Percentiles rank a stretch among this genome's conserved stretches.
Conservation (phyloP, 352 stramenopile species). For the Phytophthora chlamydospora region DNA sequence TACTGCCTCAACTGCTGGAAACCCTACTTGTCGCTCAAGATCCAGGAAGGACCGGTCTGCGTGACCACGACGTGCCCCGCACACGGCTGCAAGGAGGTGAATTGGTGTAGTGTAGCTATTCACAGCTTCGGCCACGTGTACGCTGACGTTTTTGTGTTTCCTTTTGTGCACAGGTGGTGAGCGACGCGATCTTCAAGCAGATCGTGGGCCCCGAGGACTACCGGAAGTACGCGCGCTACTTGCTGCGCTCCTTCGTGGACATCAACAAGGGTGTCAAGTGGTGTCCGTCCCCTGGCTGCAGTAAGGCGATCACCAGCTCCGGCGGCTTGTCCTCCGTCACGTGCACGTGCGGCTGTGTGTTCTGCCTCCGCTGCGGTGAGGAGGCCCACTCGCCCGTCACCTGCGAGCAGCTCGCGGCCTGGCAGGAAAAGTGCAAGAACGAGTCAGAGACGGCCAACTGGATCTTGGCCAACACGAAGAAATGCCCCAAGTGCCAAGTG, state of each 20-base stretch:
- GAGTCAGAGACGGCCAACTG: slow-evolving; percentile 99
- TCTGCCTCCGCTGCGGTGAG: slow-evolving; percentile 95
- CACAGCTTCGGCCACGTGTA: neutral
- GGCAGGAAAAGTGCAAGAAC: slow-evolving; percentile 97
- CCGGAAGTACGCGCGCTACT: slow-evolving; percentile 91
- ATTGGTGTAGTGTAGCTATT: neutral
- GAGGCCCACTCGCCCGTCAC: slow-evolving; percentile 95
- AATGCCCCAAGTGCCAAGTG: slow-evolving; percentile 98
- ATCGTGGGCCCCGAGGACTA: slow-evolving; percentile 78
- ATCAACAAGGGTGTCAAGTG: slow-evolving; percentile 97
- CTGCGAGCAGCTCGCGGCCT: slow-evolving; percentile 93
- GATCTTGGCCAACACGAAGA: slow-evolving; percentile 99
- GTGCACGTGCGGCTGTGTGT: slow-evolving; percentile 88
- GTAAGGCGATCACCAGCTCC: slow-evolving; percentile 92
- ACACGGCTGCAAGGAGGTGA: slow-evolving; percentile 94
- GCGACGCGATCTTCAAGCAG: slow-evolving; percentile 70
- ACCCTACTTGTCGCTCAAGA: slow-evolving; percentile 86
- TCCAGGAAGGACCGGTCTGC: slow-evolving; percentile 93
- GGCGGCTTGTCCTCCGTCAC: slow-evolving; percentile 80
- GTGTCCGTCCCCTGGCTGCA: slow-evolving; percentile 97
- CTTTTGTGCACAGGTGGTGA: slow-evolving; percentile 49
- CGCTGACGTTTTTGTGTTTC: neutral
- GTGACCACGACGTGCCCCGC: slow-evolving; percentile 96
- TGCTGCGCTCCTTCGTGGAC: slow-evolving; percentile 98
- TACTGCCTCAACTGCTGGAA: slow-evolving; percentile 95